A percentile compares a stretch with the other conserved stretches of the same genome.
These are phyloP conservation scores for Carallia pectinifolia DNA, from an alignment of 345 rosid genomes.

Conservation along the genomic window DNA sequence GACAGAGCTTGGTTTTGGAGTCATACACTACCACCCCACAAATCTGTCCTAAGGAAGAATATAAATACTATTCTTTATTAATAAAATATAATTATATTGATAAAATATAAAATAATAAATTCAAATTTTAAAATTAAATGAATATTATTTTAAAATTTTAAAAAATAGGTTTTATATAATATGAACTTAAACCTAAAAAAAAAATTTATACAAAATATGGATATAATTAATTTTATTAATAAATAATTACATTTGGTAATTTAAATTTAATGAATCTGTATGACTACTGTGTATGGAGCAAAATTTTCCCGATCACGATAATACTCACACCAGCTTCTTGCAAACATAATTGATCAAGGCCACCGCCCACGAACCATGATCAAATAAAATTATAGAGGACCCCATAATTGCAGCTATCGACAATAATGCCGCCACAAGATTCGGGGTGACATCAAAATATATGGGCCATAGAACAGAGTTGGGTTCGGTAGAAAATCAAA, in stretches of 20 bases:
- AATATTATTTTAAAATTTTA: neutral
- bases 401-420: slow-evolving; percentile 12
- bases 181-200: neutral
- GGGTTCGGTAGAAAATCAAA: slow-evolving; percentile 22
- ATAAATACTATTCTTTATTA: too few species aligned
- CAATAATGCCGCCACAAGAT: slow-evolving; percentile 8
- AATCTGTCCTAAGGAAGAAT: too few species aligned
- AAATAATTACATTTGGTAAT: too few species aligned
- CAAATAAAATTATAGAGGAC: slow-evolving; percentile 2
- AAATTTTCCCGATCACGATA: neutral
- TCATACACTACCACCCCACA: too few species aligned
- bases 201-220: neutral
- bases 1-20: neutral
- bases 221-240: too few species aligned
- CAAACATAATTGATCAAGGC: too few species aligned
- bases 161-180: too few species aligned
- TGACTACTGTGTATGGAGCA: too few species aligned
- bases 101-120: too few species aligned
- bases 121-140: neutral
- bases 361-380: neutral
- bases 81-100: neutral
- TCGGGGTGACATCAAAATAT: slow-evolving; percentile 4
- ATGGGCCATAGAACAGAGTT: neutral
- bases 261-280: too few species aligned
- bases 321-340: neutral